These are phyloP conservation scores for Debaryomyces nepalensis DNA, from an alignment of 1,139 yeast genomes.

Conservation along the genomic window DNA sequence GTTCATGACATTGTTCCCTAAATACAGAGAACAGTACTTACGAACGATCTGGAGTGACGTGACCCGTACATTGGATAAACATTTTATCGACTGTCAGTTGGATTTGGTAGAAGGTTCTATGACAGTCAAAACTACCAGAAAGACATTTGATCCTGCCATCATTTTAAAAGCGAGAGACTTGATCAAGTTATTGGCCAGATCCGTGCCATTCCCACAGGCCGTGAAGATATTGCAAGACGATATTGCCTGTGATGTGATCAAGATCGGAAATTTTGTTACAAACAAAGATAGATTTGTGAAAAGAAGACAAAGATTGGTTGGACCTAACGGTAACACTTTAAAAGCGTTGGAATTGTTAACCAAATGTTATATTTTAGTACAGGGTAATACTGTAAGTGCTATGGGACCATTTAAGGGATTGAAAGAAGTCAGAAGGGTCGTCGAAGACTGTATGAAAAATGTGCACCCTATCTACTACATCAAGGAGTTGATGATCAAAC, in stretches of 20 bases:
- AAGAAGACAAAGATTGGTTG: conserved; percentile 94
- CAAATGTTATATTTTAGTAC: conserved; percentile 91
- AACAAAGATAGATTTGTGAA: conserved; percentile 94
- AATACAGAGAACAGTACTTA: conserved; percentile 90
- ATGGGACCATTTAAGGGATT: conserved; percentile 97
- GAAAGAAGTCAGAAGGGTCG: conserved; percentile 89
- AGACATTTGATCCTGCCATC: conserved; percentile 93
- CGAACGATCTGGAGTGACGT: conserved; percentile 94
- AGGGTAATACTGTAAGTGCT: conserved; percentile 95
- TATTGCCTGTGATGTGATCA: conserved; percentile 92
- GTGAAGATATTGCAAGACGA: conserved; percentile 89
- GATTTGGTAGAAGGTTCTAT: conserved; percentile 96
- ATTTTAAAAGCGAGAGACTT: conserved; percentile 93
- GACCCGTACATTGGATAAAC: conserved; percentile 73
- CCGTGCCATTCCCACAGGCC: conserved; percentile 98
- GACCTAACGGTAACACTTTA: conserved; percentile 95
- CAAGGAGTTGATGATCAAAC: conserved; percentile 95
- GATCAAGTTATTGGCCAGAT: conserved; percentile 89
- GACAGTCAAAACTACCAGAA: conserved; percentile 95
- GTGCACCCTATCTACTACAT: conserved; percentile 96
- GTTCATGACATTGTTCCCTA: conserved; percentile 93
- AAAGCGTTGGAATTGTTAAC: conserved; percentile 94
- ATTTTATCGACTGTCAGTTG: conserved; percentile 77
- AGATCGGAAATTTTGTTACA: conserved; percentile 86
- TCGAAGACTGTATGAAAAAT: conserved; percentile 96